Evolutionary conservation across 2,329 filamentous ascomycete species (phyloP).

Genomic region (Colletotrichum agaves): DNA sequence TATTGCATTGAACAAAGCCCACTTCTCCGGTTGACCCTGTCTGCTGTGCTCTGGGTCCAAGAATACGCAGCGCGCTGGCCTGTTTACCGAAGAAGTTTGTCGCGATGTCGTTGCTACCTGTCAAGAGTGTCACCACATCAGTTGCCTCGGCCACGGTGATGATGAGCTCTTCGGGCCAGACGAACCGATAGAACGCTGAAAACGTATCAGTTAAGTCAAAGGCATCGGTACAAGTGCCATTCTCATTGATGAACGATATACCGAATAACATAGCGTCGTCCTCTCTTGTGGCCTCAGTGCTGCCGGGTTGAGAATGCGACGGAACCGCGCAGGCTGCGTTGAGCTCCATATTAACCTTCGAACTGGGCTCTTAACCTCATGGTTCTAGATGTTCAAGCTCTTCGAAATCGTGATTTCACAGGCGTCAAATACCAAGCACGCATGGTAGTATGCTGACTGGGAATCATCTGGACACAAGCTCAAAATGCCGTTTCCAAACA

Average conservation of each 20-base stretch:
- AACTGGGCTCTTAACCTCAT: too few species aligned
- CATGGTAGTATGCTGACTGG: background rate
- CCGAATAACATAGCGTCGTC: slow-evolving; percentile 3
- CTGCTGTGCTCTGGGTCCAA: slow-evolving; percentile 18
- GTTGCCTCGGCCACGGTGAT: slow-evolving; percentile 15
- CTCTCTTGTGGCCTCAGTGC: slow-evolving; percentile 1
- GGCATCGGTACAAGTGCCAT: slow-evolving; percentile 11
- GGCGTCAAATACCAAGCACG: background rate
- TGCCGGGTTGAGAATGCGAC: background rate
- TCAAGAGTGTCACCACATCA: slow-evolving; percentile 12
- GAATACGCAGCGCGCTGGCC: slow-evolving; percentile 19
- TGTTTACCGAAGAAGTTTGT: slow-evolving; percentile 19
- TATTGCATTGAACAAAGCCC: slow-evolving; percentile 22
- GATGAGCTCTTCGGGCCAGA: slow-evolving; percentile 14
- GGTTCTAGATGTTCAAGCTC: too few species aligned
- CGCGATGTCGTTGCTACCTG: slow-evolving; percentile 27
- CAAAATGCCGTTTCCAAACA: background rate
- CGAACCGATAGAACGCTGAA: slow-evolving; percentile 22
- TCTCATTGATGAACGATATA: slow-evolving; percentile 13
- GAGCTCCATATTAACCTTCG: background rate
- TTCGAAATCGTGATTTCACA: background rate
- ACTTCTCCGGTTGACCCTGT: slow-evolving; percentile 16
- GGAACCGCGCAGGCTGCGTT: background rate
- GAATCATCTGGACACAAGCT: background rate
- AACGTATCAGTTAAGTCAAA: slow-evolving; percentile 32